A percentile compares a stretch with the other conserved stretches of the same genome.
Conservation (phyloP, 1,139 yeast species). For the Yarrowia galli region DNA sequence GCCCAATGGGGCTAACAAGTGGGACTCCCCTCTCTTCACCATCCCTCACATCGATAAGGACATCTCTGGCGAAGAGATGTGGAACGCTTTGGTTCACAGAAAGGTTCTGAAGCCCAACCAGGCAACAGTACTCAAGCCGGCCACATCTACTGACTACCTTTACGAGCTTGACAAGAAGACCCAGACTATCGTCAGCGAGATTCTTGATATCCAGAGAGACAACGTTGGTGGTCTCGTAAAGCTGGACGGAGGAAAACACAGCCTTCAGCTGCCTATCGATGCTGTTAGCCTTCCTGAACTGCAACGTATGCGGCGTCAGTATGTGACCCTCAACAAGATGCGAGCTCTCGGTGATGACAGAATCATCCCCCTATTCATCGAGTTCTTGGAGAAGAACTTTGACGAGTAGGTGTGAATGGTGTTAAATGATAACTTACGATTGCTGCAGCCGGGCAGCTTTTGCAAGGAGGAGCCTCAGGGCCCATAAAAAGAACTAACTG, state of each 20-base stretch:
- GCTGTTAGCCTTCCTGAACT: slow-evolving; percentile 75
- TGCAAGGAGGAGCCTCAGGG: not conserved
- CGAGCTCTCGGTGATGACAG: slow-evolving; percentile 70
- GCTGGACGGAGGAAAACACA: slow-evolving; percentile 52
- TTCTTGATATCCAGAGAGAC: slow-evolving; percentile 67
- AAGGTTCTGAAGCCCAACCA: slow-evolving; percentile 60
- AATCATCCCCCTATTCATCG: slow-evolving; percentile 74
- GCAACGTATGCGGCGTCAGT: slow-evolving; percentile 84
- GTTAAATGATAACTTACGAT: no score
- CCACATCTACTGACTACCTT: slow-evolving; percentile 78
- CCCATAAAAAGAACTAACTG: not conserved
- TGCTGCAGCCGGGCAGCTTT: not conserved
- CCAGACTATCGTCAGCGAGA: slow-evolving; percentile 63
- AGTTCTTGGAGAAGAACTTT: slow-evolving; percentile 67
- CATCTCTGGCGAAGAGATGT: slow-evolving; percentile 71
- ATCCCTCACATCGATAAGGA: slow-evolving; percentile 61
- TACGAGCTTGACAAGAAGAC: slow-evolving; percentile 82
- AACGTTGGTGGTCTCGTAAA: slow-evolving; percentile 60
- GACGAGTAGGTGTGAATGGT: slow-evolving; percentile 41
- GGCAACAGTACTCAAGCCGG: slow-evolving; percentile 62
- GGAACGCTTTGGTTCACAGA: slow-evolving; percentile 71
- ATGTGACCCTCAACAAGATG: slow-evolving; percentile 78
- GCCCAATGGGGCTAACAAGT: slow-evolving; percentile 82
- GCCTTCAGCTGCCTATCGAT: slow-evolving; percentile 68
- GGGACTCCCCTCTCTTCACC: slow-evolving; percentile 94